Percentiles rank a stretch among this genome's conserved stretches.
phyloP scores from a whole-genome alignment of 768 basidiomycete species.

The Gymnopilus junonius region DNA sequence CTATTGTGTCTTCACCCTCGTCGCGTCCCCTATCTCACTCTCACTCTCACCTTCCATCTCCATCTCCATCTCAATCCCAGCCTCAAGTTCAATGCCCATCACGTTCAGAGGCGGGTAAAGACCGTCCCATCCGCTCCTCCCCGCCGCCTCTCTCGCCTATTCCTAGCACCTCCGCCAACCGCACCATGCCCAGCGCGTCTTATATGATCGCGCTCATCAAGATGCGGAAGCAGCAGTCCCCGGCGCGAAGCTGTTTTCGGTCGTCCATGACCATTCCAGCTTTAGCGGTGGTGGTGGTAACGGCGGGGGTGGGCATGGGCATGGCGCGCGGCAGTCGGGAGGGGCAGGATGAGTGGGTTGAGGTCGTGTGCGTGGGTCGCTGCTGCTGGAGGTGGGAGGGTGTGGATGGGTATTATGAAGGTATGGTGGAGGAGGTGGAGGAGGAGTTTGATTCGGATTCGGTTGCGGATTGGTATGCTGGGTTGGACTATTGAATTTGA shows the following conservation, averaged over 20 bases:
- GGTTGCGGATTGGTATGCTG: conserved; percentile 14
- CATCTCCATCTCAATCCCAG: too few relatives aligned
- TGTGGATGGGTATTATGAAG: not conserved
- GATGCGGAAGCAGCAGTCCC: conserved; percentile 21
- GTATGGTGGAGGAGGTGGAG: conserved; percentile 3
- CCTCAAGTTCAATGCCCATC: too few relatives aligned
- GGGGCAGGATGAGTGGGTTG: conserved; percentile 10
- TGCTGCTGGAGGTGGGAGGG: conserved; percentile 1
- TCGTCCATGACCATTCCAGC: not conserved
- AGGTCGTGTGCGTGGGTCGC: conserved; percentile 13
- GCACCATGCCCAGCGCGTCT: conserved; percentile 14
- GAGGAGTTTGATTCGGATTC: conserved; percentile 9
- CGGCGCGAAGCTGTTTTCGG: not conserved
- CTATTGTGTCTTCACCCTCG: not conserved
- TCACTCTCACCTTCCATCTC: too few relatives aligned
- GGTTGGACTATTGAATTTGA: conserved; percentile 3
- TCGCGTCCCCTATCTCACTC: not conserved
- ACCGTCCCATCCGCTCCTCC: conserved; percentile 15
- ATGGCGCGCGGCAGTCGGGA: not conserved
- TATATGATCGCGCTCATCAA: conserved; percentile 28
- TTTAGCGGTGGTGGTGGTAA: too few relatives aligned
- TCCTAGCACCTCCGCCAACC: not conserved
- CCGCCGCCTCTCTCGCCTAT: conserved; percentile 17
- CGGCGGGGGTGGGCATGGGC: too few relatives aligned
- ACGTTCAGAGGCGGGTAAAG: not conserved